Conservation (phyloP, 2,329 filamentous ascomycete genomes). For the Fusarium sarcochroum region DNA sequence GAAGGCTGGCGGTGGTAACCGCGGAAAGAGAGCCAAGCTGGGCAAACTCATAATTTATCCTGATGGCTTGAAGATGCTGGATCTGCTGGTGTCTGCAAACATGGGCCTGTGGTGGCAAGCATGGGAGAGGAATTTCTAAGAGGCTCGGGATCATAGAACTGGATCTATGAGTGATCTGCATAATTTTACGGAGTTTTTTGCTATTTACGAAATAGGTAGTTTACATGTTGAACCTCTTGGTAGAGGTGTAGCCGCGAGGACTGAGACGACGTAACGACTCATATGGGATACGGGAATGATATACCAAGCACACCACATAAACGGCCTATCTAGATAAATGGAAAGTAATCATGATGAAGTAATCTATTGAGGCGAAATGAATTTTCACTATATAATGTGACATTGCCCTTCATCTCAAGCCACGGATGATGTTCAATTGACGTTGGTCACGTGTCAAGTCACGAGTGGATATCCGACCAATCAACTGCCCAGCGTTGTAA, state of each 20-base stretch:
- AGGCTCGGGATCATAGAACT: neutral
- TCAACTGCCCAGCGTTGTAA: slow-evolving; percentile 58
- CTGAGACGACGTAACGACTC: slow-evolving; percentile 37
- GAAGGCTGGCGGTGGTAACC: slow-evolving; percentile 86
- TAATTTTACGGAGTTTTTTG: slow-evolving; percentile 34
- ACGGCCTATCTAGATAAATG: neutral
- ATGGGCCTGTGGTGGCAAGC: slow-evolving; percentile 94
- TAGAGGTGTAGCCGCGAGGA: slow-evolving; percentile 38
- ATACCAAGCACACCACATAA: slow-evolving; percentile 19
- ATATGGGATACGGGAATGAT: slow-evolving; percentile 29
- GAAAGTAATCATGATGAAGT: neutral
- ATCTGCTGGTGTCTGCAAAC: slow-evolving; percentile 91
- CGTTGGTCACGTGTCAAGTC: slow-evolving; percentile 49
- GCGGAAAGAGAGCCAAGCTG: slow-evolving; percentile 89
- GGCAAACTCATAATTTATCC: slow-evolving; percentile 92
- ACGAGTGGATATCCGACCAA: slow-evolving; percentile 51
- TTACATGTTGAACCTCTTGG: slow-evolving; percentile 13
- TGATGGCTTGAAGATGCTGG: slow-evolving; percentile 95
- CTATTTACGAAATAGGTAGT: slow-evolving; percentile 13
- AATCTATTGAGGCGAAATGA: neutral
- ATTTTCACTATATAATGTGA: neutral
- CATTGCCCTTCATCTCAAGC: slow-evolving; percentile 1
- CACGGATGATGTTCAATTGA: slow-evolving; percentile 11
- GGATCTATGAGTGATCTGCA: slow-evolving; percentile 2
- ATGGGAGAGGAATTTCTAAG: slow-evolving; percentile 73